phyloP scores from a whole-genome alignment of 73 alveolate species.

The Paramecium bursaria region DNA sequence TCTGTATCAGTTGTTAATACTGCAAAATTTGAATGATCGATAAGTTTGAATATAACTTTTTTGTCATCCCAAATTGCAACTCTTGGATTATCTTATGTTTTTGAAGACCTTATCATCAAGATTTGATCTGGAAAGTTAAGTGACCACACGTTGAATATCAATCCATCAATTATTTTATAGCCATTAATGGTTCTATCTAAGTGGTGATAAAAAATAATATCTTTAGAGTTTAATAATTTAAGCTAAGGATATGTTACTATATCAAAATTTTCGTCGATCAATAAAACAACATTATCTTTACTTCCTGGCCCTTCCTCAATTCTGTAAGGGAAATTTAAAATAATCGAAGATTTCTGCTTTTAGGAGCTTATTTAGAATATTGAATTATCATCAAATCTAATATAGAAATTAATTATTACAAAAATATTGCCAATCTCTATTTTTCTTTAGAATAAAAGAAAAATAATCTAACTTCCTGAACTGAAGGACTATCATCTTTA shows the following conservation, averaged over 20 bases:
- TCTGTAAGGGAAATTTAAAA: slow-evolving; percentile 31
- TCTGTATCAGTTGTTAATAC: slow-evolving; percentile 55
- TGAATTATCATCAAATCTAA: slow-evolving; percentile 35
- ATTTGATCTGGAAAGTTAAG: slow-evolving; percentile 9
- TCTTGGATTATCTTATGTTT: slow-evolving; percentile 62
- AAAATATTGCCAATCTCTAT: slow-evolving; percentile 9
- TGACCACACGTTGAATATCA: slow-evolving; percentile 5
- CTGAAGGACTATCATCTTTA: not conserved
- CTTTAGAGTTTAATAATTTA: slow-evolving; percentile 7
- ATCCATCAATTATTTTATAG: not conserved
- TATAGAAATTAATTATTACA: too few relatives aligned
- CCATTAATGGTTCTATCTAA: slow-evolving; percentile 13
- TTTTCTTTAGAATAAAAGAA: not conserved
- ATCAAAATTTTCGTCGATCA: slow-evolving; percentile 33
- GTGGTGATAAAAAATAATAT: not conserved
- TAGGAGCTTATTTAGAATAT: slow-evolving; percentile 26
- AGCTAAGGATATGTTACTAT: slow-evolving; percentile 29
- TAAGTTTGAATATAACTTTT: slow-evolving; percentile 60
- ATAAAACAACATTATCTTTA: not conserved
- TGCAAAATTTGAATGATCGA: slow-evolving; percentile 67
- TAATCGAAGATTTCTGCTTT: not conserved
- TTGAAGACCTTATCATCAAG: slow-evolving; percentile 28
- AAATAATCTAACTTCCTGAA: not conserved
- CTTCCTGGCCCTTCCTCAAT: slow-evolving; percentile 32
- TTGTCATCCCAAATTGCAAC: slow-evolving; percentile 67